phyloP scores from a whole-genome alignment of 2,329 filamentous ascomycete species.

The Trichoderma brevicompactum region DNA sequence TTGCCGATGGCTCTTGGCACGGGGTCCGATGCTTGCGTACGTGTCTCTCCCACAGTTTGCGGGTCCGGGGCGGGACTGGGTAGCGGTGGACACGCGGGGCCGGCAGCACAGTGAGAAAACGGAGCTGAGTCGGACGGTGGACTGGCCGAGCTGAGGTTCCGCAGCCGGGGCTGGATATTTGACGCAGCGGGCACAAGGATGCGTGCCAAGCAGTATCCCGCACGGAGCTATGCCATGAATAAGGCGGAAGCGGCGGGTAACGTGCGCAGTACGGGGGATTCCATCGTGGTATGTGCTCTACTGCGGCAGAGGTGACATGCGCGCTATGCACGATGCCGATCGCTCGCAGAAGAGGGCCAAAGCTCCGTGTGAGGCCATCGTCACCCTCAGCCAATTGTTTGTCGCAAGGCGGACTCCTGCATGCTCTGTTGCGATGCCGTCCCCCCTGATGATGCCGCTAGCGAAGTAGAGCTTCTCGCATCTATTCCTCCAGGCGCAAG shows the following conservation, averaged over 20 bases:
- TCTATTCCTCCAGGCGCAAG: not conserved
- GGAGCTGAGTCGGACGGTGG: constrained; percentile 13
- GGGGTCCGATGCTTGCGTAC: not conserved
- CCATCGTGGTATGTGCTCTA: not conserved
- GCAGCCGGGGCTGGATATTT: not conserved
- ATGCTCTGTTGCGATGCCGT: not conserved
- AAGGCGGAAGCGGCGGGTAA: constrained; percentile 21
- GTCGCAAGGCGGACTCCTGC: constrained; percentile 4
- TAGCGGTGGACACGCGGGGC: constrained; percentile 6
- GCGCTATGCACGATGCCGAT: constrained; percentile 9
- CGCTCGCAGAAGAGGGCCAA: not conserved
- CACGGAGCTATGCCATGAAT: constrained; percentile 1
- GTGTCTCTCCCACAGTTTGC: constrained; percentile 17
- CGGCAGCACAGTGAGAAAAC: constrained; percentile 26
- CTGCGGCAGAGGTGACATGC: constrained; percentile 2
- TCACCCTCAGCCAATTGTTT: constrained; percentile 18
- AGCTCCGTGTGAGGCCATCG: constrained; percentile 14
- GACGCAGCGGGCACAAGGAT: not conserved
- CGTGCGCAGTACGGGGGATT: not conserved
- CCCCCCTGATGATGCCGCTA: not conserved
- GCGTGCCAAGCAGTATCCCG: not conserved
- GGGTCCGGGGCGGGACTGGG: constrained; percentile 22
- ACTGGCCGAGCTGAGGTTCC: constrained; percentile 13
- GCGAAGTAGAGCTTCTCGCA: constrained; percentile 8
- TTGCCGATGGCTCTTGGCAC: constrained; percentile 5